Conservation (phyloP, 1,284 basidiomycete species). For the Ganoderma lucidum region DNA sequence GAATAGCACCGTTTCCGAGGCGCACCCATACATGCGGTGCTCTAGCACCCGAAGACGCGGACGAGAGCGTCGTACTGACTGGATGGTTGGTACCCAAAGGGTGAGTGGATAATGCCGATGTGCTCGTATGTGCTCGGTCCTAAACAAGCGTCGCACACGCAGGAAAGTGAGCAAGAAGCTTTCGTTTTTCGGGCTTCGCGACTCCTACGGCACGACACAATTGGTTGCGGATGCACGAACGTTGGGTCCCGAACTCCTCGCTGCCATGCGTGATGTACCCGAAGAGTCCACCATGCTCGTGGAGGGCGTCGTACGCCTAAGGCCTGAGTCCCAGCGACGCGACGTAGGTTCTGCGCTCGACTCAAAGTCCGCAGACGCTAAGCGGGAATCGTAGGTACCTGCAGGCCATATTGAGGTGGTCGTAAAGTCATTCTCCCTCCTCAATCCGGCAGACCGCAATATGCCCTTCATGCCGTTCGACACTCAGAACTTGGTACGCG, state of each 20-base stretch:
- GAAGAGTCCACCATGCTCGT: slow-evolving; percentile 82
- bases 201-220: slow-evolving; percentile 80
- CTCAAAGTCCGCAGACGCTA: not conserved
- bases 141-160: not conserved
- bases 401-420: slow-evolving; percentile 85
- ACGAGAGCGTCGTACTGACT: slow-evolving; percentile 20
- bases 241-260: slow-evolving; percentile 44
- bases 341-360: slow-evolving; percentile 34
- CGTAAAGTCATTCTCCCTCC: slow-evolving; percentile 72
- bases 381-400: slow-evolving; percentile 20
- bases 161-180: slow-evolving; percentile 74
- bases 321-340: slow-evolving; percentile 70
- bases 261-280: slow-evolving; percentile 66
- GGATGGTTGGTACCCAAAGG: slow-evolving; percentile 31
- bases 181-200: slow-evolving; percentile 85
- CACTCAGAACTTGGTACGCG: slow-evolving; percentile 72
- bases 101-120: slow-evolving; percentile 10
- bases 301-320: slow-evolving; percentile 69
- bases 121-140: not conserved
- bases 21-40: slow-evolving; percentile 32
- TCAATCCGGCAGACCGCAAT: slow-evolving; percentile 77
- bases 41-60: slow-evolving; percentile 15
- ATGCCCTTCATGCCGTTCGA: slow-evolving; percentile 89
- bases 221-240: slow-evolving; percentile 64
- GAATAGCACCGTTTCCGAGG: slow-evolving; percentile 24